These are phyloP conservation scores for Crithidia fasciculata DNA, from an alignment of 208 protist species.

Conservation along the genomic window DNA sequence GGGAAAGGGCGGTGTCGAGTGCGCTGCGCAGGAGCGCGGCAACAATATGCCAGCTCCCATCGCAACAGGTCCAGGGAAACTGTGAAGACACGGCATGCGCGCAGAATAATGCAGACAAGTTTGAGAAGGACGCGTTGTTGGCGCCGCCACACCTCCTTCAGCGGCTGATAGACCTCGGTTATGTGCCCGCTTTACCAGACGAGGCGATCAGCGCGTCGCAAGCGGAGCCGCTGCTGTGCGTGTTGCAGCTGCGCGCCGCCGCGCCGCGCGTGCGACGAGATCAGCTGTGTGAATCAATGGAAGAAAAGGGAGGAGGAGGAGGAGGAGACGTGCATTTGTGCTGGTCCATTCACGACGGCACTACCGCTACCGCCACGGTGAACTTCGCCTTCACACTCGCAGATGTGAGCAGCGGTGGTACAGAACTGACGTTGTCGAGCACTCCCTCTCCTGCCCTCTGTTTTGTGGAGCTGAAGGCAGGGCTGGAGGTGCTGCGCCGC, in stretches of 20 bases:
- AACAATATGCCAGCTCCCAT: neutral
- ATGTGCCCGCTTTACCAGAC: neutral
- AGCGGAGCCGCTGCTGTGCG: neutral
- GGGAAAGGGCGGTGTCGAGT: neutral
- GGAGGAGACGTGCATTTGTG: neutral
- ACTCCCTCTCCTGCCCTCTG: neutral
- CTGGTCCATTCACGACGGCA: neutral
- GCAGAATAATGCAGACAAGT: too few species aligned
- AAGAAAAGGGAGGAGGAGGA: neutral
- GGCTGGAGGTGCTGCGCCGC: slow-evolving; percentile 18
- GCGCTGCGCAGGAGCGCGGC: neutral
- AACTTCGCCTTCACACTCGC: neutral
- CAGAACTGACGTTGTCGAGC: neutral
- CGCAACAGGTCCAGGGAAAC: too few species aligned
- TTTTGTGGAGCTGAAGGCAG: slow-evolving; percentile 26
- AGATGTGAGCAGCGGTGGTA: neutral
- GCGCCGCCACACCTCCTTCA: too few species aligned
- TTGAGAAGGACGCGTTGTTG: too few species aligned
- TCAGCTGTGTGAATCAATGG: neutral
- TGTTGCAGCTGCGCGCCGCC: neutral
- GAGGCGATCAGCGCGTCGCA: neutral
- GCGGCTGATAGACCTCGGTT: neutral
- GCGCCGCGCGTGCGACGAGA: neutral
- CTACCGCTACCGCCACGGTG: neutral
- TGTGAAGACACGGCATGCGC: too few species aligned